phyloP scores from a whole-genome alignment of 164 flowering plant species.

The Aristolochia fimbriata region DNA sequence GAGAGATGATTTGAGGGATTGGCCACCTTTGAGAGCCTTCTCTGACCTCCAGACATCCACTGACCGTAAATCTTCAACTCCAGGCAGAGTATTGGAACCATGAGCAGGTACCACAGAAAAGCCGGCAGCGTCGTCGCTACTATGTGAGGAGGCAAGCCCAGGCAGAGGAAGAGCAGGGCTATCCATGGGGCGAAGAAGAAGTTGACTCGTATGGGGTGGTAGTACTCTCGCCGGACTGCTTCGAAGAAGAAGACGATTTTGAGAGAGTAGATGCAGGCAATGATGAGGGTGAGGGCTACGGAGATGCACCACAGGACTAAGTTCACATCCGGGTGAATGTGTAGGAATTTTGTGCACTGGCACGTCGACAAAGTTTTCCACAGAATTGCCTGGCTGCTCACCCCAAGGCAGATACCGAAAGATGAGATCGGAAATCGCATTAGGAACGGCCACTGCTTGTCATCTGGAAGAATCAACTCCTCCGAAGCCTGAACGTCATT shows the following conservation, averaged over 20 bases:
- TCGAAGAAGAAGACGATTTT: slow-evolving; percentile 68
- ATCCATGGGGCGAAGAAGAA: slow-evolving; percentile 94
- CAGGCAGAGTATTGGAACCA: slow-evolving; percentile 58
- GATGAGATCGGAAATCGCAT: slow-evolving; percentile 77
- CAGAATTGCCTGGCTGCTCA: slow-evolving; percentile 87
- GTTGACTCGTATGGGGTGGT: slow-evolving; percentile 81
- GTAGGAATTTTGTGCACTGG: slow-evolving; percentile 55
- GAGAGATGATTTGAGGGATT: slow-evolving; percentile 83
- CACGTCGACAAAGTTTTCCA: slow-evolving; percentile 75
- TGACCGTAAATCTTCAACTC: slow-evolving; percentile 92
- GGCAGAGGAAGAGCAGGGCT: slow-evolving; percentile 46
- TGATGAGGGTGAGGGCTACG: slow-evolving; percentile 29
- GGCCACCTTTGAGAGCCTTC: slow-evolving; percentile 78
- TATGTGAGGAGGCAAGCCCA: slow-evolving; percentile 55
- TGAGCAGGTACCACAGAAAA: slow-evolving; percentile 66
- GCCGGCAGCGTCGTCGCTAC: slow-evolving; percentile 23
- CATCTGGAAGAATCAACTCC: slow-evolving; percentile 65
- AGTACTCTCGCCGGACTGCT: slow-evolving; percentile 79
- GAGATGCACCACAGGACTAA: slow-evolving; percentile 65
- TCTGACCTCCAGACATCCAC: slow-evolving; percentile 87
- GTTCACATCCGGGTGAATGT: slow-evolving; percentile 40
- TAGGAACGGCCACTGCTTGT: slow-evolving; percentile 81
- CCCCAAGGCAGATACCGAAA: slow-evolving; percentile 80
- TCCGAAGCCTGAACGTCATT: slow-evolving; percentile 63
- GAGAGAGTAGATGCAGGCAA: slow-evolving; percentile 36